Evolutionary conservation across 129 eudicot species (phyloP), one percentile per base, ranked within the genome.

Genomic region (Flaveria robusta): DNA sequence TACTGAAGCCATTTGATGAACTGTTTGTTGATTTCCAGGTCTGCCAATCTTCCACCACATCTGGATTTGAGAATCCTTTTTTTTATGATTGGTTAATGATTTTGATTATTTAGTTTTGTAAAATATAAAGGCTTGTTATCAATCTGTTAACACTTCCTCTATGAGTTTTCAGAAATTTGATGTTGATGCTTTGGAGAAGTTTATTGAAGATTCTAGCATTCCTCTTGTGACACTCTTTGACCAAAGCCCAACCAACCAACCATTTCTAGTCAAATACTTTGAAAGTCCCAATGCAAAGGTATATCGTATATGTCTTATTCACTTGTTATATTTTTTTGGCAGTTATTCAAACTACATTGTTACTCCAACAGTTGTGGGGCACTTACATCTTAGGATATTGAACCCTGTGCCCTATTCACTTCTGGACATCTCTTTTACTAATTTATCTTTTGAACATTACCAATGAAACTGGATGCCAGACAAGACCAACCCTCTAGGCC

Each of bases 1-100:
- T 92, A 58, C 66, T 92, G 50, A 92, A 92, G 88, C 98, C 98
- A 74, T 92, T 92, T 62, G 98, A 92, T 81, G 98, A 92, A 77
- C 88, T 86, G 39, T 50, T 81, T 70, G 93, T 85, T 73, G 98
- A 92, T 78, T 82, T 69, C 74, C 77, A 92, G 89, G 98, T 92
- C 54, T 56, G 24, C 55, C 60, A 15, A 51, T 26, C 68, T 41
- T 74, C 64, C 27, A 2, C 70, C 27, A n/a, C 51, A 34, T 42
- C 39, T 45, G 31, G 34, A 55, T 59, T 24, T 60, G 45, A 14
- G 68, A 63, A 14, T 63, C 12, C 15, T 34, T 29, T 60, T 2
- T 26, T 58, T 4, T 31, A 31, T 4, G 37, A 31, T 31, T 31
- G 37, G 37, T 31, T 31, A 31, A 31, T 47, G 37, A 18, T 59